Evolutionary conservation across 228 moss, liverwort and hornwort species (phyloP).

Genomic region (Sphagnum fallax): DNA sequence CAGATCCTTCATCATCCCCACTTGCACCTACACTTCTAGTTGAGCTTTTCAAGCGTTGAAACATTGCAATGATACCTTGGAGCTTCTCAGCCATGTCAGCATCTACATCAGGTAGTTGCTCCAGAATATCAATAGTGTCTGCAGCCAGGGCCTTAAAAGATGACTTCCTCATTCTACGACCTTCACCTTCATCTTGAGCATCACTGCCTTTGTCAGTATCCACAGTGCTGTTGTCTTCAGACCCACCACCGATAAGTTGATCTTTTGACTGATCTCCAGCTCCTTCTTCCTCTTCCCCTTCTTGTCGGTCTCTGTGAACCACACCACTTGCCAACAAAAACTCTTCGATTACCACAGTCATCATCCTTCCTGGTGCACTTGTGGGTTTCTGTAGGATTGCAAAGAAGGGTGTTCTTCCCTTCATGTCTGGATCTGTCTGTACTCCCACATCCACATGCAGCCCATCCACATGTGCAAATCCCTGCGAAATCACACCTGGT

Average conservation of each 20-base stretch:
- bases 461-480: slow-evolving; percentile 16
- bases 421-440: slow-evolving; percentile 15
- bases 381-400: slow-evolving; percentile 26
- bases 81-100: slow-evolving; percentile 28
- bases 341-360: slow-evolving; percentile 35
- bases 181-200: slow-evolving; percentile 40
- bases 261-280: not conserved
- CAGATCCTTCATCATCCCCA: slow-evolving; percentile 19
- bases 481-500: slow-evolving; percentile 31
- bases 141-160: slow-evolving; percentile 22
- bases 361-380: slow-evolving; percentile 38
- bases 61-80: slow-evolving; percentile 22
- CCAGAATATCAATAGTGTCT: slow-evolving; percentile 27
- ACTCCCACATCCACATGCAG: slow-evolving; percentile 18
- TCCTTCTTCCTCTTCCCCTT: slow-evolving; percentile 31
- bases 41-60: slow-evolving; percentile 1
- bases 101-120: slow-evolving; percentile 31
- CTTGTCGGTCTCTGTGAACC: slow-evolving; percentile 30
- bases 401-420: slow-evolving; percentile 2
- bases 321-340: slow-evolving; percentile 45
- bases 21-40: slow-evolving; percentile 15
- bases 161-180: slow-evolving; percentile 12
- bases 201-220: slow-evolving; percentile 29
- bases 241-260: slow-evolving; percentile 4
- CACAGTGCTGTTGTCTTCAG: slow-evolving; percentile 4